Evolutionary conservation across 495 filamentous ascomycete species (phyloP).

Genomic region (Daldinia concentrica): DNA sequence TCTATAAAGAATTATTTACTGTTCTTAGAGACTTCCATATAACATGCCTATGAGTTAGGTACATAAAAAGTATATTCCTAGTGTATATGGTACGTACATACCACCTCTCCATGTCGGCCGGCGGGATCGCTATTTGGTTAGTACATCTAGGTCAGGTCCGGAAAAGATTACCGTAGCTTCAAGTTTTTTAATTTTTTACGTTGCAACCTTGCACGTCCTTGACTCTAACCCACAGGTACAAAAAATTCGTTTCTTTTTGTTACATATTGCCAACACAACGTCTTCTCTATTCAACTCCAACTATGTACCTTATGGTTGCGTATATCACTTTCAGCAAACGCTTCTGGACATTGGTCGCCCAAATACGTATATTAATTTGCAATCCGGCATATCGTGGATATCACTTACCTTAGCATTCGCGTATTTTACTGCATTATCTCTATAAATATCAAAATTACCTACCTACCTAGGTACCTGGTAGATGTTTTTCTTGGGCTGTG

Average conservation of each 20-base stretch:
- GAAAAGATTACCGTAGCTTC: slow-evolving; percentile 4
- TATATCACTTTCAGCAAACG: slow-evolving; percentile 1
- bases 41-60: neutral
- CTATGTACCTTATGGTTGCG: neutral
- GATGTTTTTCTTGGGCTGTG: slow-evolving; percentile 1
- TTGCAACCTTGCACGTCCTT: slow-evolving; percentile 20
- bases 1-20: neutral
- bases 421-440: slow-evolving; percentile 8
- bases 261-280: slow-evolving; percentile 1
- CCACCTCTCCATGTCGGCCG: neutral
- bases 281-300: slow-evolving; percentile 19
- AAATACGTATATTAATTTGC: slow-evolving; percentile 24
- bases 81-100: too few relatives aligned
- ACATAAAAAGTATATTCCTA: slow-evolving; percentile 4
- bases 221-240: slow-evolving; percentile 4
- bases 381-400: slow-evolving; percentile 22
- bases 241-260: slow-evolving; percentile 22
- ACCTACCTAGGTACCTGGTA: neutral
- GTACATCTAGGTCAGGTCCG: neutral
- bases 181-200: neutral
- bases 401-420: slow-evolving; percentile 25
- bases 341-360: slow-evolving; percentile 14
- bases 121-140: neutral
- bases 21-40: neutral
- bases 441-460: neutral